phyloP scores from a whole-genome alignment of 208 protist species.

The Herpetomonas muscarum region DNA sequence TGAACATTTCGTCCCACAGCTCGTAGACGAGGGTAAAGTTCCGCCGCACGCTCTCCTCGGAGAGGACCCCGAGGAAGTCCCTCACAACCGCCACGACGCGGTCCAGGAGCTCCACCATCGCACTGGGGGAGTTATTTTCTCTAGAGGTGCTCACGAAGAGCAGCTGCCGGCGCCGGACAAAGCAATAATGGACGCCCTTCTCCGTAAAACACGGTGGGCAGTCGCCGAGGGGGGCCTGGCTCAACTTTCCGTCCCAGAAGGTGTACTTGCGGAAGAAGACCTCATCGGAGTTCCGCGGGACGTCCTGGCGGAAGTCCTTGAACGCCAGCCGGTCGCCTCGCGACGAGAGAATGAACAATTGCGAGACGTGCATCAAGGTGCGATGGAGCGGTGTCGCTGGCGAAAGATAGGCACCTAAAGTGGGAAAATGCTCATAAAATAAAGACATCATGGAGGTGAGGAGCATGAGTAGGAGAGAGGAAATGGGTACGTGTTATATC shows the following conservation, averaged over 20 bases:
- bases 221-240: constrained; percentile 44
- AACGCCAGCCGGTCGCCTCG: constrained; percentile 81
- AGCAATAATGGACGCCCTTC: constrained; percentile 82
- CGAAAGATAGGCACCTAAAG: no score
- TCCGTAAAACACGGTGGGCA: constrained; percentile 56
- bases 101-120: constrained; percentile 69
- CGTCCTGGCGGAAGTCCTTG: constrained; percentile 81
- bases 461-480: no score
- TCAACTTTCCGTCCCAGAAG: constrained; percentile 37
- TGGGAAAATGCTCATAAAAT: no score
- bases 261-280: constrained; percentile 87
- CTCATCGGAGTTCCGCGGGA: constrained; percentile 49
- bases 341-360: constrained; percentile 83
- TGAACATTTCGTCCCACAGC: constrained; percentile 89
- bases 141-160: constrained; percentile 83
- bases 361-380: constrained; percentile 53
- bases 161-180: constrained; percentile 56
- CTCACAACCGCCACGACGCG: constrained; percentile 68
- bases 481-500: no score
- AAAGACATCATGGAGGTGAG: no score
- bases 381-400: no score
- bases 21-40: constrained; percentile 93
- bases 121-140: constrained; percentile 66
- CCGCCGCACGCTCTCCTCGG: constrained; percentile 74
- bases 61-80: constrained; percentile 86